Evolutionary conservation across 495 filamentous ascomycete species (phyloP).

Genomic region (Neurospora sp.): DNA sequence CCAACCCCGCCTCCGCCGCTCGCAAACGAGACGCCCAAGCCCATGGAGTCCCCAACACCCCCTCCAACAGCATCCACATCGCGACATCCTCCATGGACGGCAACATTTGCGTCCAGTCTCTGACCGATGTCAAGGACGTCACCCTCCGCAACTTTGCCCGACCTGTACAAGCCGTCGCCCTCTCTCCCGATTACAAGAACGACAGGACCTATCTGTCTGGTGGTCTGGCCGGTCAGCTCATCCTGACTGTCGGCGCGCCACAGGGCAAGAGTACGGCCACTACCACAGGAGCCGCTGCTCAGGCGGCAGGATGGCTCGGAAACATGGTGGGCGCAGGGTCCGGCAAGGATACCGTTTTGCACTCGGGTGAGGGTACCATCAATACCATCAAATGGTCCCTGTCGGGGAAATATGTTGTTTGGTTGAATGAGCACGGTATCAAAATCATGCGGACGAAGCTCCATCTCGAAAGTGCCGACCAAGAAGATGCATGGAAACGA

Average conservation of each 20-base stretch:
- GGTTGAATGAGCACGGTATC: conserved; percentile 93
- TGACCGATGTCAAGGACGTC: conserved; percentile 67
- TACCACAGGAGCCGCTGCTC: conserved; percentile 66
- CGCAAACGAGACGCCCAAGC: conserved; percentile 35
- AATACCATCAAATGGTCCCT: conserved; percentile 86
- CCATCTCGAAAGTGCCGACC: conserved; percentile 63
- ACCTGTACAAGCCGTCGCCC: conserved; percentile 77
- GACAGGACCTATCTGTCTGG: conserved; percentile 85
- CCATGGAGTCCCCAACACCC: conserved; percentile 47
- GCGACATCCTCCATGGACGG: conserved; percentile 92
- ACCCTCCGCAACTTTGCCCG: conserved; percentile 85
- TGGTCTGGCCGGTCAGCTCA: conserved; percentile 77
- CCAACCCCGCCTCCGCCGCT: conserved; percentile 41
- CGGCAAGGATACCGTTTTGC: conserved; percentile 80
- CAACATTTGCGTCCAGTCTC: conserved; percentile 78
- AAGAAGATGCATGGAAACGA: conserved; percentile 88
- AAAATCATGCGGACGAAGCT: conserved; percentile 94
- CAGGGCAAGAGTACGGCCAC: conserved; percentile 70
- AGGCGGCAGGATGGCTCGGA: conserved; percentile 81
- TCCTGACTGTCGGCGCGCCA: conserved; percentile 76
- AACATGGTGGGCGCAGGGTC: conserved; percentile 68
- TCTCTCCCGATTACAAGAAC: conserved; percentile 86
- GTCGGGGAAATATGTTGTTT: conserved; percentile 81
- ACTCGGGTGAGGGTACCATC: conserved; percentile 87
- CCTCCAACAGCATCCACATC: conserved; percentile 83